Base-by-base conservation (phyloP, 2,329 filamentous ascomycete species). In the Verticillium nubilum region DNA sequence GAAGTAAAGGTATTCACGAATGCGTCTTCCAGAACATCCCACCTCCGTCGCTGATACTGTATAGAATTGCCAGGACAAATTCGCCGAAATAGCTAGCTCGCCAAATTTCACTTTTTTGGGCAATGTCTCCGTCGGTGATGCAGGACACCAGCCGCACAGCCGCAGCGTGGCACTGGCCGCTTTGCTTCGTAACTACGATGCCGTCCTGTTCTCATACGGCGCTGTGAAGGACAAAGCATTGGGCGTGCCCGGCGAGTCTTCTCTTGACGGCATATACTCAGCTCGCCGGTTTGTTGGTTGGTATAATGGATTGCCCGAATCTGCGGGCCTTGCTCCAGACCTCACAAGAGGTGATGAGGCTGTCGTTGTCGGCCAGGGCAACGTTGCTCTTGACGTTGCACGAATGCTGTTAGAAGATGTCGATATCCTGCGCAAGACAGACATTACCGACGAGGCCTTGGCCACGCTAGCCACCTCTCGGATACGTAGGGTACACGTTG, bases 291-390 rank as follows among this genome's bases (percentile, higher is more conserved):
- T 98, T 71, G 95, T 99, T 1, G 95, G 93, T 19, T 99, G 95
- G 95, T 99, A 99, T 74, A 99, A 99, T 73, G 95, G 95, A 2
- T 81, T 97, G 2, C 95, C 95, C 0, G 90, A 96, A 66, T 90
- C 90, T 69, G 83, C 88, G 23, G 74, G 83, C 66, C 76, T 97
- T 7, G 78, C 83, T n/a, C 90, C 92, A 0, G 84, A 92, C 68
- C 80, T 98, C 27, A 83, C 86, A 0, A 78, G 80, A 10, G 90
- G 89, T 0, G 91, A 97, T 56, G 88, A 93, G 62, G 95, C 91
- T 1, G 86, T 97, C 31, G 82, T 99, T 54, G 87, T 99, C 64
- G 95, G 95, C 2, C 94, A 99, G 69, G 95, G 95, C 17, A 99
- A 99, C 74, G 95, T 99, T 9, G 95, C 95, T 0, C 78, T 99